A percentile compares a stretch with the other conserved stretches of the same genome.
phyloP scores from a whole-genome alignment of 2,329 filamentous ascomycete species.

The Zelopaecilomyces penicillatus region DNA sequence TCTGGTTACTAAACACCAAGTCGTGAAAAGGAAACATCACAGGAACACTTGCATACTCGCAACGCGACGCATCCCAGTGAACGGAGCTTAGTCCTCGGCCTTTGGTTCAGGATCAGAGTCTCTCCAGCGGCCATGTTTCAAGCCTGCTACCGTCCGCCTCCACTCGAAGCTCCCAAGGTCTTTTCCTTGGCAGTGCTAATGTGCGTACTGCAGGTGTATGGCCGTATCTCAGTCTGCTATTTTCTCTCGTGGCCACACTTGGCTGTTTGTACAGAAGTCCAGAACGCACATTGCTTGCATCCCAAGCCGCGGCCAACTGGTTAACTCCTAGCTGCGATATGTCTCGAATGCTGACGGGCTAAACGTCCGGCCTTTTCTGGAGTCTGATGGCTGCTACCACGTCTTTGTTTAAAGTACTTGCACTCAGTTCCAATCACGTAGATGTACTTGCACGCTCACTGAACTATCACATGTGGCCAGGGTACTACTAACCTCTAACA shows the following conservation, averaged over 20 bases:
- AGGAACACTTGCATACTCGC: not conserved
- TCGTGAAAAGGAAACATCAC: not conserved
- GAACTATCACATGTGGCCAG: too few species aligned
- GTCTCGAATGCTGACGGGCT: not conserved
- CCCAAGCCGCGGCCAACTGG: not conserved
- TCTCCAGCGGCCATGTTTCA: conserved; percentile 1
- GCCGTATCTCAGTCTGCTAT: too few species aligned
- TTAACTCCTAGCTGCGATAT: conserved; percentile 1
- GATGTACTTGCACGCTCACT: too few species aligned
- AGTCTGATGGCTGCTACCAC: too few species aligned
- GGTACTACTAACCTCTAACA: too few species aligned
- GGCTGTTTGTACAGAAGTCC: not conserved
- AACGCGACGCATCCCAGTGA: not conserved
- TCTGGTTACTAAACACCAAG: not conserved
- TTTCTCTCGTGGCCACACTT: not conserved
- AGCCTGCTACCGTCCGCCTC: not conserved
- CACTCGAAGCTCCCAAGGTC: too few species aligned
- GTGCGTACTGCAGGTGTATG: too few species aligned
- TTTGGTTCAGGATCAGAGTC: not conserved
- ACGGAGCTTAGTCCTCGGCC: not conserved
- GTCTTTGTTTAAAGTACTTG: too few species aligned
- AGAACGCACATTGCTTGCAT: not conserved
- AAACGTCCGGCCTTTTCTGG: too few species aligned
- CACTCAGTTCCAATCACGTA: too few species aligned
- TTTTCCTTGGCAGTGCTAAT: too few species aligned